These are phyloP conservation scores for Solanum appendiculatum DNA, from an alignment of 257 asterid species.

Conservation along the genomic window DNA sequence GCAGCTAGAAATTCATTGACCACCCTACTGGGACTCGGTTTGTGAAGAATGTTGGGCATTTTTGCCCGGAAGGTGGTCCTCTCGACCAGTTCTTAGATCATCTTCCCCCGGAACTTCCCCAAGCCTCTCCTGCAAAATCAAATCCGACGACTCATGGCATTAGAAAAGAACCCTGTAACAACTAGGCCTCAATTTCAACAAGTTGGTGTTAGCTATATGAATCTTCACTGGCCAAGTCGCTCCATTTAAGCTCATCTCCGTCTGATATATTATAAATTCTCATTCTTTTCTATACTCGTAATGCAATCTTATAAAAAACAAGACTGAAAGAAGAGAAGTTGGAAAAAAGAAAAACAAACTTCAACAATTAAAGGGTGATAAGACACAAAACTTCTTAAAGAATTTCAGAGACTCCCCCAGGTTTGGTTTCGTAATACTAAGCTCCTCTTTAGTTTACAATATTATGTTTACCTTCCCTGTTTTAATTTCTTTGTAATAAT, in stretches of 20 bases:
- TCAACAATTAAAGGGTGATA: background rate
- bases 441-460: background rate
- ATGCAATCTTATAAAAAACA: background rate
- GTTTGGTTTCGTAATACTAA: background rate
- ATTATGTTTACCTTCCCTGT: background rate
- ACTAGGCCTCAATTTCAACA: background rate
- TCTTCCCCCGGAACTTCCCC: slow-evolving; percentile 58
- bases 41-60: slow-evolving; percentile 22
- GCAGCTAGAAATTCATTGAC: slow-evolving; percentile 19
- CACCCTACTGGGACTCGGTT: slow-evolving; percentile 16
- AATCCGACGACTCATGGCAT: background rate
- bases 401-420: background rate
- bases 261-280: background rate
- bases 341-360: background rate
- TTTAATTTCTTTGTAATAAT: background rate
- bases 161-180: background rate
- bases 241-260: background rate
- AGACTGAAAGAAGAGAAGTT: background rate
- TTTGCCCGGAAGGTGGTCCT: slow-evolving; percentile 22
- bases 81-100: slow-evolving; percentile 52
- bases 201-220: background rate
- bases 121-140: slow-evolving; percentile 54
- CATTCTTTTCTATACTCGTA: background rate
- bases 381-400: background rate
- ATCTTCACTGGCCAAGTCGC: background rate